Base-by-base conservation (phyloP, 306 rosid genomes). In the Aeschynomene evenia region DNA sequence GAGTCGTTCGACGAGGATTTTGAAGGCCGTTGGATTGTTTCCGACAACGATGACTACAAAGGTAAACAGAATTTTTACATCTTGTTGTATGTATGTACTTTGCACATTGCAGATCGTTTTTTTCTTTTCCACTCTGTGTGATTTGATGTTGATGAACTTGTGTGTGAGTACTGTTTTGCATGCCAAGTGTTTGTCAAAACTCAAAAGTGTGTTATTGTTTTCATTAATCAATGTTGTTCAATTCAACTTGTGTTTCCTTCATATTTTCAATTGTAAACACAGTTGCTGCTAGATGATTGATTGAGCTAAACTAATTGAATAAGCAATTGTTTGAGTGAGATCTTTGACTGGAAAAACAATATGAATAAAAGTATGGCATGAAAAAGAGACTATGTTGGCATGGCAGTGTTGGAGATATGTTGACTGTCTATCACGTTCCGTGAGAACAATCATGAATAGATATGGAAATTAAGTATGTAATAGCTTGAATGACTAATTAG, bases 1-100 rank as follows among this genome's bases (percentile, higher is more conserved):
- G 98, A 92, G 33, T 83, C 96, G 6, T 92, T 92, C 70, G 96
- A 90, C 19, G 91, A 88, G 60, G 34, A 82, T 58, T 92, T 90
- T 23, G 91, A 88, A 5, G 87, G 86, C 10, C 87, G 96, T 7
- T 92, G 98, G 98, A 75, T 82, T 70, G 89, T 82, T 2, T 92
- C 98, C 1, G 76, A 55, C 55, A 92, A 90, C 77, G 91, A 82
- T 1, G 98, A 90, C 0, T 92, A 88, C 63, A 42, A 77, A 37
- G 98, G 98, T 92, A 39, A 15, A 31, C 53, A 0, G 8, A 22
- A n/a, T n/a, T 68, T 55, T 13, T 13, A 10, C 61, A 20, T 0
- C 15, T 66, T 28, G 14, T 40, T n/a, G n/a, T n/a, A n/a, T n/a
- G n/a, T n/a, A n/a, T n/a, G n/a, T n/a, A n/a, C n/a, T n/a, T n/a